These are phyloP conservation scores for Leccinum boreale DNA, from an alignment of 768 basidiomycete genomes.

Conservation along the genomic window DNA sequence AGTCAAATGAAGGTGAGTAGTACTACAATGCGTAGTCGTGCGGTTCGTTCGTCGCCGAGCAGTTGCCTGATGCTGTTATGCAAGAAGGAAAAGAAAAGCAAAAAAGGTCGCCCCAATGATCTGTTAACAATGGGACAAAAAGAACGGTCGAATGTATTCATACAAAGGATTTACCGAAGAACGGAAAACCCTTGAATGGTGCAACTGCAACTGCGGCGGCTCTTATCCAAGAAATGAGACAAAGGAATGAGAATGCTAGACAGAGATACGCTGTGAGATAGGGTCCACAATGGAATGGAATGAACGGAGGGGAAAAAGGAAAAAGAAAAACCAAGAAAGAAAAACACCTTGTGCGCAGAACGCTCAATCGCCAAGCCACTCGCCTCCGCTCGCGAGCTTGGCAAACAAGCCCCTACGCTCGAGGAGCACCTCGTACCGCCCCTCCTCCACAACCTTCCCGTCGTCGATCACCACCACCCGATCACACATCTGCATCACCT, in stretches of 20 bases:
- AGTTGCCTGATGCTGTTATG: neutral
- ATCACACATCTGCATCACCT: too few relatives aligned
- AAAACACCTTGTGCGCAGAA: neutral
- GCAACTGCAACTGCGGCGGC: neutral
- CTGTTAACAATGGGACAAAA: neutral
- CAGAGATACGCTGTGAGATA: neutral
- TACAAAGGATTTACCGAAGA: neutral
- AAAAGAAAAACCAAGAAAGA: neutral
- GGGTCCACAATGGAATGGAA: neutral
- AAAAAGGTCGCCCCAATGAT: neutral
- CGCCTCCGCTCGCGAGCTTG: too few relatives aligned
- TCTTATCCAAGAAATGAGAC: neutral
- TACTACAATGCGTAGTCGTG: constrained; percentile 25
- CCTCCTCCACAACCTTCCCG: too few relatives aligned
- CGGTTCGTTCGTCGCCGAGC: neutral
- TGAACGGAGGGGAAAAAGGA: too few relatives aligned
- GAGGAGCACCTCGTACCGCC: too few relatives aligned
- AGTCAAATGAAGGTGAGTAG: constrained; percentile 21
- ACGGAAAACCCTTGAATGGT: neutral
- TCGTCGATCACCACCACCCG: too few relatives aligned
- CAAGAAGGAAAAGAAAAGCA: neutral
- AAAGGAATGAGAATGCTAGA: neutral
- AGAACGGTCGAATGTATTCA: constrained; percentile 17
- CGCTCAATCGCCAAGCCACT: constrained; percentile 25
- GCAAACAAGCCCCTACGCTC: too few relatives aligned